Base-by-base conservation (phyloP, 352 stramenopile species). In the Phytophthora cactorum region DNA sequence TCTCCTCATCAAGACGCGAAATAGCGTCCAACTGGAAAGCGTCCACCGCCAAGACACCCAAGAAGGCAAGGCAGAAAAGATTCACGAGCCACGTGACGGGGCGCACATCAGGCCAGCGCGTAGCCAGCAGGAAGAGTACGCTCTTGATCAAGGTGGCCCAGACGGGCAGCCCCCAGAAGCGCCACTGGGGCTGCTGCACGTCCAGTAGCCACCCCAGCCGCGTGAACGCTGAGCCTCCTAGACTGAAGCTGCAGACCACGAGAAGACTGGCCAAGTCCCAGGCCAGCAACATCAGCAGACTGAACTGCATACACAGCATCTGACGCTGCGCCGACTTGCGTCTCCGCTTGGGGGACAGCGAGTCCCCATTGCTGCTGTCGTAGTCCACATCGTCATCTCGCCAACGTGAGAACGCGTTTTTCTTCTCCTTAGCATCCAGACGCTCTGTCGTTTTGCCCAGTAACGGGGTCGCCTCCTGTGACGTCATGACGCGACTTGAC, bases 91-190 rank as follows among this genome's bases (percentile, higher is more conserved):
- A 87, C 32, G 73, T 78, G 43, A 81, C 31, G 14, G 70, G 46
- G 5, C 72, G 71, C 12, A 74, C 27, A 17, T 82, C 75, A 5
- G 84, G 83, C 50, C 77, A 84, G 52, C 70, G 70, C 27, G 78
- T 86, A 29, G 78, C 77, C 27, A 91, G 49, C 41, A 75, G 68
- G 44, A 92, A 90, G 27, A 93, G 72, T 43, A 78, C 54, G 39
- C 78, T 84, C 64, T 95, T 95, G 57, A 68, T 53, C 27, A 82
- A 39, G 29, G 84, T 93, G 31, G 79, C 79, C 59, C 79, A 79
- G 45, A 92, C 83, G 0, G 87, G 85, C 1, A 95, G 63, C 2
- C 84, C 84, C 79, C 86, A 92, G 81, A 86, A 95, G 52, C 83
- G 83, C 84, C 84, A 95, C 39, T 81, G 72, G 31, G 78, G 62